Conservation (phyloP, 371 early-diverging fungal genomes). For the Mucor lusitanicus region DNA sequence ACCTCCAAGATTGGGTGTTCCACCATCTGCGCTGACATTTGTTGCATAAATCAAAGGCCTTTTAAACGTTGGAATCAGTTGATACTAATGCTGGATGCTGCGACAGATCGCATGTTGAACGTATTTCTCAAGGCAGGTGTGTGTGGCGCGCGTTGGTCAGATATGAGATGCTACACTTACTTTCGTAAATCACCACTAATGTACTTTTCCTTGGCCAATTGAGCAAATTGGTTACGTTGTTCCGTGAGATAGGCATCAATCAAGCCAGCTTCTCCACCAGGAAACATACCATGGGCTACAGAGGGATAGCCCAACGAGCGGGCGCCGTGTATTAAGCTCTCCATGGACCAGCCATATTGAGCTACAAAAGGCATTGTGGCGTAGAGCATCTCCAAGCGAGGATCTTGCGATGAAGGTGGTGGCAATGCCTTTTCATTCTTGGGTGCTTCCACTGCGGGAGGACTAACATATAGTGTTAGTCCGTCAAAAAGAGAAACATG, state of each 20-base stretch:
- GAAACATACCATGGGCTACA: slow-evolving; percentile 73
- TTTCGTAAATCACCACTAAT: slow-evolving; percentile 47
- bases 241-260: slow-evolving; percentile 77
- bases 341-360: slow-evolving; percentile 74
- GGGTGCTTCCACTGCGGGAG: background rate
- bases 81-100: too few species aligned
- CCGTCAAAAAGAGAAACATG: background rate
- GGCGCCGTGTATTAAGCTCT: slow-evolving; percentile 70
- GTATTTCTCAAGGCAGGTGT: too few species aligned
- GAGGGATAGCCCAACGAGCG: slow-evolving; percentile 69
- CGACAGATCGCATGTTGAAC: background rate
- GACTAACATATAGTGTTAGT: background rate
- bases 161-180: slow-evolving; percentile 21
- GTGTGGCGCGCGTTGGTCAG: too few species aligned
- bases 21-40: too few species aligned
- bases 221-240: slow-evolving; percentile 58
- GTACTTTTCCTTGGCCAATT: slow-evolving; percentile 48
- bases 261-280: slow-evolving; percentile 71
- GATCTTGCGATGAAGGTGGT: slow-evolving; percentile 7
- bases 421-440: background rate
- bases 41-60: too few species aligned
- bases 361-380: slow-evolving; percentile 71
- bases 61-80: too few species aligned
- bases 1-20: too few species aligned
- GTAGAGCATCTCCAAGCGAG: slow-evolving; percentile 51